Conservation (phyloP, 1,139 yeast species). For the Hansenula lynferdii region DNA sequence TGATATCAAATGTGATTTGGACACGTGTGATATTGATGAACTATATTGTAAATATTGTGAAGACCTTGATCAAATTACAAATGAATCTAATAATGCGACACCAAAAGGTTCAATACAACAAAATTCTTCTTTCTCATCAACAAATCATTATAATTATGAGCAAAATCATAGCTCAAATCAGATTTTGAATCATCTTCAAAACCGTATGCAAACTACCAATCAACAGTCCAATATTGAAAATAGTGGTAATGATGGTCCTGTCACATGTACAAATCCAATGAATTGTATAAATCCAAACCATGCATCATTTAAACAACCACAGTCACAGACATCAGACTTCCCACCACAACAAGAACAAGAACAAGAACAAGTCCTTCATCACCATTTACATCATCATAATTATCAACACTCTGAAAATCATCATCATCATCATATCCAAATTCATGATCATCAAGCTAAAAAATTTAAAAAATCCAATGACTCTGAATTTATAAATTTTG, state of each 20-base stretch:
- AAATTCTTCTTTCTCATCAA: neutral
- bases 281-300: slow-evolving; percentile 2
- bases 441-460: slow-evolving; percentile 26
- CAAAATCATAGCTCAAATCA: too few relatives aligned
- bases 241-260: neutral
- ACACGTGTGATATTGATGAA: slow-evolving; percentile 22
- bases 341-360: slow-evolving; percentile 4
- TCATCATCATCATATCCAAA: slow-evolving; percentile 32
- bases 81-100: neutral
- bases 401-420: slow-evolving; percentile 24
- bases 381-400: slow-evolving; percentile 17
- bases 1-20: slow-evolving; percentile 22
- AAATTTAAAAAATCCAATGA: slow-evolving; percentile 9
- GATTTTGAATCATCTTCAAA: too few relatives aligned
- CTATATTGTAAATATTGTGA: slow-evolving; percentile 22
- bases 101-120: neutral
- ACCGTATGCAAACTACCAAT: too few relatives aligned
- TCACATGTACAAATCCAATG: neutral
- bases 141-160: neutral
- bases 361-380: slow-evolving; percentile 8
- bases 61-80: slow-evolving; percentile 8
- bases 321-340: neutral
- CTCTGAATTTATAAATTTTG: slow-evolving; percentile 26
- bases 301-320: slow-evolving; percentile 4
- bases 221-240: neutral